Conservation (phyloP, 2,329 filamentous ascomycete genomes). For the Pseudohalonectria lignicola region DNA sequence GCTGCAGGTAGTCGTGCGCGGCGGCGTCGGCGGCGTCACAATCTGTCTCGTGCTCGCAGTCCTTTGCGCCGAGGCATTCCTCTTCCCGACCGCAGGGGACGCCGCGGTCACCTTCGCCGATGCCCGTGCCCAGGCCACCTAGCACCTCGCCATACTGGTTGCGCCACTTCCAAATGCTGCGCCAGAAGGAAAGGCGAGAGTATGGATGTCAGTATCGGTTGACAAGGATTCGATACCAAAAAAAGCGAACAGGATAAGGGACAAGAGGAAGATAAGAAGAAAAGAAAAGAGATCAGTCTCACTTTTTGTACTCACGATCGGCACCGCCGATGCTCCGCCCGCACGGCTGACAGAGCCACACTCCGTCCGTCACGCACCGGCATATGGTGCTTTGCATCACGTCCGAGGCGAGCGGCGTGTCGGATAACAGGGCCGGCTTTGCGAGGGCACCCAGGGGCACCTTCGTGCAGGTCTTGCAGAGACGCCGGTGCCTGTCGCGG, state of each 20-base stretch:
- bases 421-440: slow-evolving; percentile 29
- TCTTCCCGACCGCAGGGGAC: slow-evolving; percentile 75
- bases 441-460: slow-evolving; percentile 53
- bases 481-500: slow-evolving; percentile 65
- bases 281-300: too few relatives aligned
- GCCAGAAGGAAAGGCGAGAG: slow-evolving; percentile 3
- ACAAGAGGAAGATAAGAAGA: background rate
- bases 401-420: slow-evolving; percentile 37
- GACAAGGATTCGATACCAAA: background rate
- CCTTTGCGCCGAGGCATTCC: slow-evolving; percentile 64
- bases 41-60: slow-evolving; percentile 75
- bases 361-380: slow-evolving; percentile 39
- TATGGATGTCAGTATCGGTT: background rate
- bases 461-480: slow-evolving; percentile 66
- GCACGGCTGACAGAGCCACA: slow-evolving; percentile 83
- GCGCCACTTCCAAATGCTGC: slow-evolving; percentile 78
- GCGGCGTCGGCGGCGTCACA: slow-evolving; percentile 69
- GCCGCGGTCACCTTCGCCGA: slow-evolving; percentile 79
- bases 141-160: slow-evolving; percentile 74
- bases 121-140: slow-evolving; percentile 71
- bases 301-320: slow-evolving; percentile 50
- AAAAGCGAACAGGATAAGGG: background rate
- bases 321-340: slow-evolving; percentile 56
- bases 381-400: slow-evolving; percentile 46
- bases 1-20: slow-evolving; percentile 23